Base-by-base conservation (phyloP, 139 green algal genomes). In the Chlorella sp. region DNA sequence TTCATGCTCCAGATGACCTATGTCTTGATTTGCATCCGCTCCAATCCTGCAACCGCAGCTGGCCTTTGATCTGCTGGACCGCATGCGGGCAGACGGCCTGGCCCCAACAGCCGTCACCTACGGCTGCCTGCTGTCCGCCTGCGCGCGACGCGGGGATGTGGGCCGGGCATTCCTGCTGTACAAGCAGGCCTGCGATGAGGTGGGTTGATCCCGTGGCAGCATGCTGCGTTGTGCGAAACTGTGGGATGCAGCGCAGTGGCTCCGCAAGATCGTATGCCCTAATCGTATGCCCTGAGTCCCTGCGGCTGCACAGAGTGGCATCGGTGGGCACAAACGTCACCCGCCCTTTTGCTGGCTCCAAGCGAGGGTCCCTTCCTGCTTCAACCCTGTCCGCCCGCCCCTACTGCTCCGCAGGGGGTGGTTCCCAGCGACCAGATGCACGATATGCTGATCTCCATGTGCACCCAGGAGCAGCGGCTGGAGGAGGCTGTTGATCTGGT, bases 401-500 rank as follows among this genome's bases (percentile, higher is more conserved):
- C n/a, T n/a, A n/a, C n/a, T n/a, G 1, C 55, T 57, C 7, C 11
- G 67, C 81, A 60, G 23, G 89, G 92, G 36, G 72, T 95, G 20
- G 30, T 79, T 20, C 92, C 90, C 13, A 90, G 67, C 32, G 92
- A 95, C 55, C 74, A 92, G 63, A 88, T 88, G 68, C 89, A 94
- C 86, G 88, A 93, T 81, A 86, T 92, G 56, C 89, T 95, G 13
- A 88, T 94, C 39, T 73, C 63, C 39, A 85, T 91, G 62, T 94
- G 89, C 84, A 87, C 89, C 15, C 62, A 74, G 34, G 87, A 82
- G 39, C 80, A 84, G 28, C 74, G 88, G 34, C 67, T 95, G 47
- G 90, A 95, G 26, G 92, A 95, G 38, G 92, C 90, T 0, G 69
- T 95, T 73, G 88, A 93, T 21, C 70, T 93, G 32, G 90, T 95